phyloP scores from a whole-genome alignment of 192 early-diverging fungal species.

The Umbelopsis ramanniana region DNA sequence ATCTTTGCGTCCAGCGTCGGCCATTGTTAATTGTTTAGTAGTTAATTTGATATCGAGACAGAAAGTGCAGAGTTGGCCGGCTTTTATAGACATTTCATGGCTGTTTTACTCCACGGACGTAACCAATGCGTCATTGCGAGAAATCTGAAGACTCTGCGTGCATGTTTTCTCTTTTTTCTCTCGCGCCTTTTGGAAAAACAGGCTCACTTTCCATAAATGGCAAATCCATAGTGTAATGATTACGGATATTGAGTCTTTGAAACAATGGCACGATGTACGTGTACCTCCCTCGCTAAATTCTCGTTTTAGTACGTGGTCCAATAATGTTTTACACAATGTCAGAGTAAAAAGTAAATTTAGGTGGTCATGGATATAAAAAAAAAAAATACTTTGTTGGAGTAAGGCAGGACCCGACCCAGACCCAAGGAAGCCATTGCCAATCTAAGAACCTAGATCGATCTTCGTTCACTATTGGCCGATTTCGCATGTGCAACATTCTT shows the following conservation, averaged over 20 bases:
- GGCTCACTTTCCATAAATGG: neutral
- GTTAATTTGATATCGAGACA: neutral
- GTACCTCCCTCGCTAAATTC: no score
- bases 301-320: no score
- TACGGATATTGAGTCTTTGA: neutral
- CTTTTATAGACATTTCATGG: slow-evolving; percentile 2
- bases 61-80: neutral
- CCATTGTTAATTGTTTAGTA: neutral
- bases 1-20: slow-evolving; percentile 23
- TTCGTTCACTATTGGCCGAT: neutral
- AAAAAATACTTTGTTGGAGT: no score
- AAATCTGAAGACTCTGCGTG: no score
- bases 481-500: no score
- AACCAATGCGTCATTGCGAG: slow-evolving; percentile 4
- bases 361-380: no score
- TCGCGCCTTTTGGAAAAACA: no score
- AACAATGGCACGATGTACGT: no score
- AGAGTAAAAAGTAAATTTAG: no score
- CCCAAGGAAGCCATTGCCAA: neutral
- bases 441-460: neutral
- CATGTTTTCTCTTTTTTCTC: no score
- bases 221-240: neutral
- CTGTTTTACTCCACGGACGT: neutral
- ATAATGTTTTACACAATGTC: no score
- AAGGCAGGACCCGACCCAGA: neutral